Evolutionary conservation across 2,329 filamentous ascomycete species (phyloP), one percentile per base, ranked within the genome.

Genomic region (Penicillium crustosum): DNA sequence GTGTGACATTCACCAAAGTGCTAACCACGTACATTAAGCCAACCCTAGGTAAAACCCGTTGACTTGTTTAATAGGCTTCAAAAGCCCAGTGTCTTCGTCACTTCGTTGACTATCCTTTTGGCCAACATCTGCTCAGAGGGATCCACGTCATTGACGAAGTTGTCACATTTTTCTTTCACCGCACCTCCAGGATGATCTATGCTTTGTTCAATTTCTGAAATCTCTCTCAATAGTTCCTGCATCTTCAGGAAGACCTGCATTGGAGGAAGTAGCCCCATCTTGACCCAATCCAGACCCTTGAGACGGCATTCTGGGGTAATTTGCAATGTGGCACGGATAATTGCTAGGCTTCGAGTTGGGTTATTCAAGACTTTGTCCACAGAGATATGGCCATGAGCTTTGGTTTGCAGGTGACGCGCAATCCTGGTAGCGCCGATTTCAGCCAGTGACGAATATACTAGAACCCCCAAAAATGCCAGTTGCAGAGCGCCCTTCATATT

Each of bases 401-500:
- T 39, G 5, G 49, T 50, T 17, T 50, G 36, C 21, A 50, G 35
- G 7, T 50, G 25, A 29, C 48, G 48, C 17, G 48, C 48, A 39
- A 49, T 49, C 23, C 48, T 38, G 8, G 48, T 49, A 6, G 48
- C 48, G 6, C 35, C 33, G 10, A 49, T 49, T 35, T 49, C 48
- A 29, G 48, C 48, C 9, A 49, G 6, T 21, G 48, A 50, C 2
- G 35, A 39, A n/a, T 50, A 72, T 13, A 68, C 52, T 29, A 73
- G 39, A 2, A 70, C 59, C 1, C 47, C 70, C 6, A 73, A 54
- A 36, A 72, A 72, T 1, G 57, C 69, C 12, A 73, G 59, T 43
- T 73, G 70, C 58, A 72, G 60, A 29, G 62, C 61, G 4, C 70
- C 67, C 8, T 61, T 61, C 70, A 73, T 73, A 35, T 73, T 73